Conservation (phyloP, 345 rosid species). For the Salix udensis region DNA sequence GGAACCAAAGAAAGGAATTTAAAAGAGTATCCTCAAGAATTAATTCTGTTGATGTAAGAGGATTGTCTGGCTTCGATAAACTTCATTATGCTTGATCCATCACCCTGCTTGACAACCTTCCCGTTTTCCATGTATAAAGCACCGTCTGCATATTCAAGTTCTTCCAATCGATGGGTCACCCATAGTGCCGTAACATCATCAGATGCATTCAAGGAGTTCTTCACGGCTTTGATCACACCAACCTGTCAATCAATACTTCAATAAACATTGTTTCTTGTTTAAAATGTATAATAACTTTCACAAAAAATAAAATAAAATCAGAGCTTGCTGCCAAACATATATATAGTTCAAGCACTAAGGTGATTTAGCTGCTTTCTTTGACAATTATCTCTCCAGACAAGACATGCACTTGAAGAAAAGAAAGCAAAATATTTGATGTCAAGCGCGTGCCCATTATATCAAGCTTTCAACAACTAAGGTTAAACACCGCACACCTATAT, state of each 20-base stretch:
- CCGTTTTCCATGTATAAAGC: constrained; percentile 88
- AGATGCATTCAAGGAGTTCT: constrained; percentile 47
- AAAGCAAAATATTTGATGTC: neutral
- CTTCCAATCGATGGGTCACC: constrained; percentile 95
- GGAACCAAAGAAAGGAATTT: neutral
- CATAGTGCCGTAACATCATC: constrained; percentile 77
- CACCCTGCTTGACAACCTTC: constrained; percentile 58
- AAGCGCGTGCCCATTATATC: neutral
- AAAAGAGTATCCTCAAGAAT: constrained; percentile 26
- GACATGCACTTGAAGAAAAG: neutral
- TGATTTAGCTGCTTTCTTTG: neutral
- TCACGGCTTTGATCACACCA: constrained; percentile 85
- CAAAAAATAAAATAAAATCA: neutral
- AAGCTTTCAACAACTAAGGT: neutral
- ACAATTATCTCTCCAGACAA: neutral
- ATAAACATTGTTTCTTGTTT: neutral
- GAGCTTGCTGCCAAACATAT: too few species aligned
- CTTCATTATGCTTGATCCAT: constrained; percentile 50
- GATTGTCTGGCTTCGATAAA: constrained; percentile 60
- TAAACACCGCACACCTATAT: neutral
- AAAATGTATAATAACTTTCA: neutral
- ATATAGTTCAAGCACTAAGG: neutral
- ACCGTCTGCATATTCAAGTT: constrained; percentile 82
- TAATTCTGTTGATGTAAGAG: constrained; percentile 43
- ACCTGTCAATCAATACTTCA: constrained; percentile 36